Evolutionary conservation across 805 yeast genomes (phyloP), one percentile per base, ranked within the genome.

Genomic region (Metschnikowia orientalis): DNA sequence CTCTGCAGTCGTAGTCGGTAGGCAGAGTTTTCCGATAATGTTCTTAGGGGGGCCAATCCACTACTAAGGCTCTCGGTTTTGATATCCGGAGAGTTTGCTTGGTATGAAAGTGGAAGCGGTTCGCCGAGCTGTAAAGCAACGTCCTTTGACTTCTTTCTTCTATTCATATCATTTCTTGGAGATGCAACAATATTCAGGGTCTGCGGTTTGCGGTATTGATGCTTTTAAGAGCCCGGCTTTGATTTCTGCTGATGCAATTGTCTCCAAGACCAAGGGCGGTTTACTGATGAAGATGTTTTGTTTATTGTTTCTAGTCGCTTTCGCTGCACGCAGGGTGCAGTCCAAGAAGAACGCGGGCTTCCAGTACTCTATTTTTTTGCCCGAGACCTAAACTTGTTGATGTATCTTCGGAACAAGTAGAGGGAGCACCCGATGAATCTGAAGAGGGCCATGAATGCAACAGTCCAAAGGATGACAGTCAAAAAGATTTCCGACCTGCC

Each of bases 391-490:
- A 61, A 54, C 34, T 44, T 51, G 22, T 48, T 39, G 13, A 48
- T 39, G 26, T 60, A 49, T 41, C 71, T 56, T 38, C 56, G 59
- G 10, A 63, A 32, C 54, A 77, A 63, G 52, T 75, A 77, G 13
- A 61, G 34, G 8, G 63, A 39, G 45, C 79, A 71, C 6, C 84
- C 84, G 30, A 72, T 40, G 39, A 77, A 66, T 26, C 82, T 53
- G 57, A 78, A 68, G 7, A 71, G 53, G 1, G 83, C 80, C 63
- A 78, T 60, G 27, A 75, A 69, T 2, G 82, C 81, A 25, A 75
- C 81, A 24, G 73, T 54, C 81, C 82, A 76, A 37, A 77, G 65
- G 38, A 78, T 59, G 15, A 77, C 75, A 10, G 75, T 69, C 50
- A 67, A 65, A 43, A 61, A 68, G 3, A 72, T 59, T 20, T 63